Percentiles rank a stretch among this genome's conserved stretches.
These are phyloP conservation scores for Colletotrichum limetticola DNA, from an alignment of 2,329 filamentous ascomycete genomes.

Conservation along the genomic window DNA sequence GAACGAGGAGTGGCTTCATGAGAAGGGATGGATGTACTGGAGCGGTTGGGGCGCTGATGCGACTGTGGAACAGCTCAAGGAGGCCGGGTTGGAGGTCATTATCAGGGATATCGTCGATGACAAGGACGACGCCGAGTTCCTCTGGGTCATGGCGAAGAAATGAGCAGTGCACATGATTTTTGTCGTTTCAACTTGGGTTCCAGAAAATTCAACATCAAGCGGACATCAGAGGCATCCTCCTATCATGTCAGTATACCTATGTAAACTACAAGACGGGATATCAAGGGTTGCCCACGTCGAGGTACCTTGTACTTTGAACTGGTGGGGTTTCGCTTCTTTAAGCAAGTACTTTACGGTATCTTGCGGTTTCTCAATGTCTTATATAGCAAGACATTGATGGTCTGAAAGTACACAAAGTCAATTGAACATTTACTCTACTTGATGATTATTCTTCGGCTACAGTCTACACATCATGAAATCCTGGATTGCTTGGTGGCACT, in stretches of 20 bases:
- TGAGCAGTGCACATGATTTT: neutral
- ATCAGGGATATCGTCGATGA: conserved; percentile 44
- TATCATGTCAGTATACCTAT: neutral
- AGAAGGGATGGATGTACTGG: conserved; percentile 56
- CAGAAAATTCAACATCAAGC: neutral
- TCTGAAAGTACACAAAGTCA: neutral
- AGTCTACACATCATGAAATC: neutral
- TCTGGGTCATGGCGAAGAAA: conserved; percentile 53
- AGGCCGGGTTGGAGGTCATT: conserved; percentile 47
- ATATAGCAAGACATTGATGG: neutral
- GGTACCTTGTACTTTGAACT: neutral
- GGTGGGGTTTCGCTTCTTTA: neutral
- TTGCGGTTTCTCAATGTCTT: neutral
- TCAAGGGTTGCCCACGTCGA: neutral
- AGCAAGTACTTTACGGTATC: neutral
- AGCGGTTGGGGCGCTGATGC: conserved; percentile 51
- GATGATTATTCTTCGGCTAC: neutral
- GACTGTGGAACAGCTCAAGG: conserved; percentile 44
- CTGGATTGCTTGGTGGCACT: neutral
- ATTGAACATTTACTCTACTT: neutral
- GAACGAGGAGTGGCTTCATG: conserved; percentile 50
- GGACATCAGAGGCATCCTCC: neutral
- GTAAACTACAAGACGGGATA: neutral
- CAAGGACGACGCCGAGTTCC: conserved; percentile 46
- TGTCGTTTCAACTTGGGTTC: neutral